A percentile compares a stretch with the other conserved stretches of the same genome.
phyloP scores from a whole-genome alignment of 108 stramenopile species.

The Conticribra weissflogii region DNA sequence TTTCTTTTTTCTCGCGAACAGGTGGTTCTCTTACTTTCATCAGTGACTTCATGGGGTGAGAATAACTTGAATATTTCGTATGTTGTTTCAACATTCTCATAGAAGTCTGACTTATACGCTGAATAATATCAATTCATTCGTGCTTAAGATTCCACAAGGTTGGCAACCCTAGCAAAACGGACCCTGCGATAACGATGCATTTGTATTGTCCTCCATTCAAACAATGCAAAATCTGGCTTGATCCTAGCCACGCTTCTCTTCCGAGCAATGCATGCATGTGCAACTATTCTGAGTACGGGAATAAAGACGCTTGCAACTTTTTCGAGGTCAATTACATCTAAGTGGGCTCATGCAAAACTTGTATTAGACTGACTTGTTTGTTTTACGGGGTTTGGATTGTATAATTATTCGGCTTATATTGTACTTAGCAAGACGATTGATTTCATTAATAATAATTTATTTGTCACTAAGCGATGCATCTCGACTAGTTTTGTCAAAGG shows the following conservation, averaged over 20 bases:
- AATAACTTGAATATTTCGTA: no score
- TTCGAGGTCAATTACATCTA: conserved; percentile 17
- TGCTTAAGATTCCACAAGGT: conserved; percentile 86
- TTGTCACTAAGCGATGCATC: no score
- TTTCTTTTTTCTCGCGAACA: background rate
- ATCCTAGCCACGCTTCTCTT: conserved; percentile 35
- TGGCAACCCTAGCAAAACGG: conserved; percentile 50
- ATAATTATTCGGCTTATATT: no score
- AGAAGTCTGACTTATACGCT: no score
- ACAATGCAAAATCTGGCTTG: conserved; percentile 77
- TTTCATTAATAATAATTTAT: no score
- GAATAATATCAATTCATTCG: no score
- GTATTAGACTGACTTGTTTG: background rate
- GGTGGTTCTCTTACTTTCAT: conserved; percentile 72
- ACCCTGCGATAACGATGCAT: conserved; percentile 81
- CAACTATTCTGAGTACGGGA: conserved; percentile 53
- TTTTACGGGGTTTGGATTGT: background rate
- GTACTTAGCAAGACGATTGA: no score
- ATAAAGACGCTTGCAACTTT: conserved; percentile 20
- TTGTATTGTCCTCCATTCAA: conserved; percentile 88
- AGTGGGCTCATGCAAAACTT: background rate
- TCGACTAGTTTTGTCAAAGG: no score
- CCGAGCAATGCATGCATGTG: conserved; percentile 41
- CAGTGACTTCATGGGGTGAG: conserved; percentile 64
- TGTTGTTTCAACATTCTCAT: no score